Evolutionary conservation across 352 stramenopile species (phyloP), one percentile per base, ranked within the genome.

Genomic region (Globisporangium camurandrum): DNA sequence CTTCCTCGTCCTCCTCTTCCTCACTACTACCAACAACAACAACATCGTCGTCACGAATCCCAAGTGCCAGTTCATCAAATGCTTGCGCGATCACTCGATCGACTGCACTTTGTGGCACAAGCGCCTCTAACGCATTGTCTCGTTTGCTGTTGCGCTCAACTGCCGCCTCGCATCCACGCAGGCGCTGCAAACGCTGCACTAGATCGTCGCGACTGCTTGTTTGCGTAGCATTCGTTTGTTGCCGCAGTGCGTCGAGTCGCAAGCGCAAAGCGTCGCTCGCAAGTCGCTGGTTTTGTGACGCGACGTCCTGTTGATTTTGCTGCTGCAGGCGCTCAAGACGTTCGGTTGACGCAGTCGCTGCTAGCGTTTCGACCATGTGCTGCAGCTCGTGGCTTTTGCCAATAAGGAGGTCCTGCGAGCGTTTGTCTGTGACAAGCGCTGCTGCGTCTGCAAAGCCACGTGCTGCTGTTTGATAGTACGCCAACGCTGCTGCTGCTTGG

Each of bases 41-140:
- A 19, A 14, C 46, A 4, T 59, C 62, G 20, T 68, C 69, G 26
- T 82, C 71, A 2, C 46, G 34, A 22, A 87, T 66, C 24, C 73
- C 71, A 14, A 88, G 50, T 8, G 63, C 62, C 23, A 86, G 62
- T 43, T 88, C 77, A 23, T 88, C 77, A 39, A 69, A 61, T 28
- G 68, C 72, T 46, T 84, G 72, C 42, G 73, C 69, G 47, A 88
- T 71, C 47, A 88, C 71, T 17, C 59, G 55, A 23, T 77, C 64
- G 31, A 71, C 67, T 1, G 57, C 48, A 27, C 40, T 64, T 43
- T 66, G 26, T 41, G 33, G 0, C 53, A 53, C 16, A 44, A 19
- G 16, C 5, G 16, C n/a, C 8, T 7, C 19, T 20, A 17, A 3
- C 30, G 34, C 24, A 27, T 39, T 17, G 28, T 24, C 12, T 27